Percentiles rank a stretch among this genome's conserved stretches.
Evolutionary conservation across 2,329 filamentous ascomycete species (phyloP).

Genomic region (Aspergillus persii): DNA sequence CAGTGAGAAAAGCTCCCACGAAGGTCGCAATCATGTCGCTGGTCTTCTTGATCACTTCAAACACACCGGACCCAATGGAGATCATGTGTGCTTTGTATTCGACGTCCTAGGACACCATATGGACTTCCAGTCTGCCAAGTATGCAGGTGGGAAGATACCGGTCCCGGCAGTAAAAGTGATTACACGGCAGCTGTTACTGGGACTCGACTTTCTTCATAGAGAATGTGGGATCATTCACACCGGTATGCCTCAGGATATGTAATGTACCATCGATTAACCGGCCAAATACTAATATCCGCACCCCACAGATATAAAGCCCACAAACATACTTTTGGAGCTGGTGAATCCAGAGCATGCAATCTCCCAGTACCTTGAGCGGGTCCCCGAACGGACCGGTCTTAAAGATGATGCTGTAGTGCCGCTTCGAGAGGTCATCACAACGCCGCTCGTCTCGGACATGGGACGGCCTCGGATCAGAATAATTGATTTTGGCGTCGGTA

Average conservation of each 20-base stretch:
- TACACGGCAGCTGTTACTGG: conserved; percentile 23
- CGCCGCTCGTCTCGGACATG: conserved; percentile 19
- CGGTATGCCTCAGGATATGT: conserved; percentile 15
- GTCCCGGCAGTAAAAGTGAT: conserved; percentile 20
- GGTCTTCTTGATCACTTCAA: conserved; percentile 23
- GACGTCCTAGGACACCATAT: conserved; percentile 27
- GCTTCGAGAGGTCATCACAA: conserved; percentile 24
- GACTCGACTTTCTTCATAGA: conserved; percentile 27
- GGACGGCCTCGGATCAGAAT: conserved; percentile 15
- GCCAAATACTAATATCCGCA: not conserved
- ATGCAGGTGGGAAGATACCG: conserved; percentile 22
- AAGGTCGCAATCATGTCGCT: conserved; percentile 20
- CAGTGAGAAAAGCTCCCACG: conserved; percentile 15
- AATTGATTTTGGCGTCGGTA: conserved; percentile 24
- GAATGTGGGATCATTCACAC: conserved; percentile 26
- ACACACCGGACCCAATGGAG: conserved; percentile 27
- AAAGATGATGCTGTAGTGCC: conserved; percentile 8
- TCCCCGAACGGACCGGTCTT: conserved; percentile 12
- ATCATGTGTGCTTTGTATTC: conserved; percentile 28
- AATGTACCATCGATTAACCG: not conserved
- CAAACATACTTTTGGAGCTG: conserved; percentile 25
- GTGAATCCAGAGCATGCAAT: conserved; percentile 13
- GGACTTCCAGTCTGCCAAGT: conserved; percentile 21
- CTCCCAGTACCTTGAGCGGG: conserved; percentile 19
- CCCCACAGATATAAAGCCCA: conserved; percentile 23